These are phyloP conservation scores for Ceratocystis cacaofunesta DNA, from an alignment of 2,329 filamentous ascomycete genomes.

Conservation along the genomic window DNA sequence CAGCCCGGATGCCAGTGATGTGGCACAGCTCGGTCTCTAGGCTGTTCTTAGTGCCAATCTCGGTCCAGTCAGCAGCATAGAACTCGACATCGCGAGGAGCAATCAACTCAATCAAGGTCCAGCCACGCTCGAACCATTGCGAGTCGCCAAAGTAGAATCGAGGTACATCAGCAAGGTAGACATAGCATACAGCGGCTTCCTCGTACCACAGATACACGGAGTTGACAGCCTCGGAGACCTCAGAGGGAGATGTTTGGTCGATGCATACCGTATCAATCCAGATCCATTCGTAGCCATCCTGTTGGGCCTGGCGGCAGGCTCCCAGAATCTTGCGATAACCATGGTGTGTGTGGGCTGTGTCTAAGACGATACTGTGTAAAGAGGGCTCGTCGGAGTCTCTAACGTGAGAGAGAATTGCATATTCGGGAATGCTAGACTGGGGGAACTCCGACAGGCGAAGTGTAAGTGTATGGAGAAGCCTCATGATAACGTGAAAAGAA, in stretches of 20 bases:
- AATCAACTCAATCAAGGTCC: slow-evolving; percentile 24
- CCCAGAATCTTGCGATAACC: slow-evolving; percentile 19
- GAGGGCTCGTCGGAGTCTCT: slow-evolving; percentile 22
- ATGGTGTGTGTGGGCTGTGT: slow-evolving; percentile 3
- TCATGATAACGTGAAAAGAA: slow-evolving; percentile 9
- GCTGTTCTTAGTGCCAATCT: slow-evolving; percentile 21
- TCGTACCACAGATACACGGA: slow-evolving; percentile 22
- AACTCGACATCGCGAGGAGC: slow-evolving; percentile 22
- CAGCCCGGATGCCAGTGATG: slow-evolving; percentile 20
- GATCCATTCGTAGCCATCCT: slow-evolving; percentile 20
- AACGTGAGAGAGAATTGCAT: slow-evolving; percentile 25
- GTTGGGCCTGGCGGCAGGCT: slow-evolving; percentile 18
- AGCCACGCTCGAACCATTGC: slow-evolving; percentile 21
- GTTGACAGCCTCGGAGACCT: slow-evolving; percentile 22
- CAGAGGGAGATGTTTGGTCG: slow-evolving; percentile 21
- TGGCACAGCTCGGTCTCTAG: slow-evolving; percentile 17
- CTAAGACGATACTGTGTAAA: slow-evolving; percentile 19
- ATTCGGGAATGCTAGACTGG: slow-evolving; percentile 18
- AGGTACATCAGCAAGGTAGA: slow-evolving; percentile 20
- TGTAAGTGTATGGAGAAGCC: slow-evolving; percentile 12
- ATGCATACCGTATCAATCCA: slow-evolving; percentile 24
- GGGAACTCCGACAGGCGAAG: slow-evolving; percentile 13
- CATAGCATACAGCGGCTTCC: slow-evolving; percentile 21
- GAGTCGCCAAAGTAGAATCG: slow-evolving; percentile 18
- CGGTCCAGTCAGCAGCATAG: slow-evolving; percentile 21